phyloP scores from a whole-genome alignment of 139 green algal species.

The Eudorina sp. region DNA sequence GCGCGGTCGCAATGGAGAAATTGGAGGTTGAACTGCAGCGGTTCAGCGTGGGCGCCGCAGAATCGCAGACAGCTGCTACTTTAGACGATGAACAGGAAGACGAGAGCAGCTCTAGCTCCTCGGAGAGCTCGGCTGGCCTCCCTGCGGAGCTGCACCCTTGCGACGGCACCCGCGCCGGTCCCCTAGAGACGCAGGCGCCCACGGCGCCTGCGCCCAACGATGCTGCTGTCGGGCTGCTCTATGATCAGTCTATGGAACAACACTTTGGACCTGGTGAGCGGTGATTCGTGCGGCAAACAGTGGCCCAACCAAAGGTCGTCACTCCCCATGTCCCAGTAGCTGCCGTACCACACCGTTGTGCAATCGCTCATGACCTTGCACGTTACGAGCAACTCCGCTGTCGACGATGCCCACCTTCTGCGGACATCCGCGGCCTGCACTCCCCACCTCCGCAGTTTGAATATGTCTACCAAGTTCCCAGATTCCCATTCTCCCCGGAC shows the following conservation, averaged over 20 bases:
- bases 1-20: not conserved
- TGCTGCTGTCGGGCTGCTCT: slow-evolving; percentile 56
- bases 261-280: slow-evolving; percentile 55
- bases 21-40: not conserved
- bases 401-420: too few species aligned
- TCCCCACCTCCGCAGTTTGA: too few species aligned
- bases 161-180: not conserved
- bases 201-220: slow-evolving; percentile 1
- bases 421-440: too few species aligned
- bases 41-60: not conserved
- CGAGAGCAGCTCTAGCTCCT: slow-evolving; percentile 3
- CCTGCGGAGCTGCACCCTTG: not conserved
- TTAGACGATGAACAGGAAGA: not conserved
- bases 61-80: not conserved
- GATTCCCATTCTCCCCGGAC: too few species aligned
- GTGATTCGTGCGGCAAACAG: too few species aligned
- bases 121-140: not conserved
- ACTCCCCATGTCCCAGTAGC: too few species aligned
- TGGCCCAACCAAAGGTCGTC: too few species aligned
- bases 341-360: too few species aligned
- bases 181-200: not conserved
- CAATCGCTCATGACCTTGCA: too few species aligned
- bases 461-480: too few species aligned
- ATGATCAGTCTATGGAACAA: slow-evolving; percentile 64
- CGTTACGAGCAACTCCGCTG: too few species aligned